Evolutionary conservation across 345 rosid genomes (phyloP), one percentile per base, ranked within the genome.

Genomic region (Eucalyptus cloeziana): DNA sequence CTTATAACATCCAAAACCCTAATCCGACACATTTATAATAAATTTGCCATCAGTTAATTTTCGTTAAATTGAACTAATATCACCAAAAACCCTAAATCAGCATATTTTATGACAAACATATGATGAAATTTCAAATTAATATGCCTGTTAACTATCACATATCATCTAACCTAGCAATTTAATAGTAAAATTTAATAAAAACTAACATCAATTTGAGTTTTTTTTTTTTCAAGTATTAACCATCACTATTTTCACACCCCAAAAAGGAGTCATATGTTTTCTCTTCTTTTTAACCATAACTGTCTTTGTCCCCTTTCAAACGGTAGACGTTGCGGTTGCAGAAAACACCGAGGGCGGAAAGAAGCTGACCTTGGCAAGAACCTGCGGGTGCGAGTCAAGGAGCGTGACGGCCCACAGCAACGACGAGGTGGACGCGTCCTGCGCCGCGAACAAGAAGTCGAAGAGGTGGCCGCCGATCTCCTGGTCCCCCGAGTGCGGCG

Each of bases 351-450:
- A 37, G 45, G 30, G 25, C 11, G 47, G 14, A 76, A 76, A 40
- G 45, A 21, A 21, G 45, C 81, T 52, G 31, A 67, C 91, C 87
- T 89, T 89, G 25, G 89, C 45, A 49, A 96, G 87, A 45, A 96
- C 96, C 22, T 94, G 94, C 5, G 98, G 98, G 80, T 97, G 95
- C 19, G 96, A 95, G 33, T 97, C 99, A 4, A 97, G 97, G 60
- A 93, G 89, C 11, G 96, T 44, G 86, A 96, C 93, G 10, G 98
- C 97, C 99, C 99, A 96, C 8, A 96, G 92, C 5, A 97, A 94
- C 27, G 99, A 96, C 24, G 97, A 96, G 6, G 99, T 95, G 43
- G 99, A 97, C 10, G 99, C 99, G 86, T 97, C 99, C 49, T 97
- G 99, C 0, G 99, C 95, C 0, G 99, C 98, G 52, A 96, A 96